Conservation (phyloP, 2,329 filamentous ascomycete species). For the Metarhizium anisopliae region DNA sequence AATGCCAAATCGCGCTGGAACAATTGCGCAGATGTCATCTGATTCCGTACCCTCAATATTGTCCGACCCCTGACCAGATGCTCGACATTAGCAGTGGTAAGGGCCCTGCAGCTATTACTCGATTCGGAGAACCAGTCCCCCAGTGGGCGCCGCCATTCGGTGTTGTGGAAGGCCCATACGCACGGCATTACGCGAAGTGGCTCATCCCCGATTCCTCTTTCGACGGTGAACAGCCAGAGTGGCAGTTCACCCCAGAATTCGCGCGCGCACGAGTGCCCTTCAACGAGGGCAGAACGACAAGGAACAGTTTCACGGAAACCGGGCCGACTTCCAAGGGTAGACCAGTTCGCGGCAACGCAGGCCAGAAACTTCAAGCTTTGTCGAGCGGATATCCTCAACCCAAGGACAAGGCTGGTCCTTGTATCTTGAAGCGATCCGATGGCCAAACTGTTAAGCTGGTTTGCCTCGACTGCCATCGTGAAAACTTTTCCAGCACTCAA, state of each 20-base stretch:
- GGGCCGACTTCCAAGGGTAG: conserved; percentile 39
- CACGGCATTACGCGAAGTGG: conserved; percentile 92
- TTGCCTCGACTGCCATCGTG: conserved; percentile 78
- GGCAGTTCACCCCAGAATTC: conserved; percentile 31
- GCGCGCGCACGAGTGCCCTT: conserved; percentile 34
- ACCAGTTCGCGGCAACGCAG: conserved; percentile 37
- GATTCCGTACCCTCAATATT: conserved; percentile 75
- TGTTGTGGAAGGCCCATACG: conserved; percentile 84
- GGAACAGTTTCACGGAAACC: conserved; percentile 52
- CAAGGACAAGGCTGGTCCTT: conserved; percentile 77
- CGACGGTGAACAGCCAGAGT: conserved; percentile 54
- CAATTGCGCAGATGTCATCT: conserved; percentile 87
- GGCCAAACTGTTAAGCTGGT: conserved; percentile 82
- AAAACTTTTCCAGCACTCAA: conserved; percentile 92
- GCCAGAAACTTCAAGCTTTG: conserved; percentile 59
- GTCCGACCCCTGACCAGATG: conserved; percentile 58
- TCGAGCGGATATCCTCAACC: conserved; percentile 61
- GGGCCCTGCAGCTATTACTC: conserved; percentile 58
- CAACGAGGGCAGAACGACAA: conserved; percentile 67
- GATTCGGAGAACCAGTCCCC: conserved; percentile 56
- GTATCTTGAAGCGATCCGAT: conserved; percentile 78
- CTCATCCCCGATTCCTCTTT: conserved; percentile 82
- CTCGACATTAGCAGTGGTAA: conserved; percentile 64
- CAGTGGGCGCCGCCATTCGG: conserved; percentile 82
- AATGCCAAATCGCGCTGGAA: conserved; percentile 88